Base-by-base conservation (phyloP, 306 rosid species). In the Elaeagnus macrophylla region DNA sequence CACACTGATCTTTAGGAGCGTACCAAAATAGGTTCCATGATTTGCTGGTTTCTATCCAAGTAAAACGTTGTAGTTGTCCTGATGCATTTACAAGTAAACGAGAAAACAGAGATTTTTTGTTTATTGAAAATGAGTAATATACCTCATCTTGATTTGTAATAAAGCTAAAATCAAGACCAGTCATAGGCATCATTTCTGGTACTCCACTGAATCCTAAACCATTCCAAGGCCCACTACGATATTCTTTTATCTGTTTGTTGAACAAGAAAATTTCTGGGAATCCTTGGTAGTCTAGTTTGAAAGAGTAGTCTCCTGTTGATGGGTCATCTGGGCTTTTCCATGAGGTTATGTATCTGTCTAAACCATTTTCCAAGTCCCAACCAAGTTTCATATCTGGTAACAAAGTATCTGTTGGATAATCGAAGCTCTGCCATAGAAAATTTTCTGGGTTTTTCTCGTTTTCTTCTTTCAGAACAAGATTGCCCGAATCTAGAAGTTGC, bases 171-270 rank as follows among this genome's bases (percentile, higher is more conserved):
- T 12, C 12, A 0, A 87, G 54, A 1, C 78, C 75, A 43, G 61
- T 35, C 39, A 1, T 53, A 49, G 17, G 59, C 8, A 0, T 14
- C 94, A 87, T 87, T 54, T 81, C 89, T 0, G 94, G 94, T 2
- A 83, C 83, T 7, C 96, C 94, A 4, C 90, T 79, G 61, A 84
- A 84, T 37, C 89, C 64, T 8, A 51, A 36, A 1, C 96, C 94
- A 32, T 88, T 88, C 96, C 96, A 88, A 3, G 90, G 85, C 8
- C 96, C 96, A 48, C 90, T 84, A 48, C 94, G 66, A 32, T 75
- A 79, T 0, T 0, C 5, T 15, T 1, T 43, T 0, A 0, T 8
- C 7, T 60, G 32, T 13, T 66, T 61, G 3, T 54, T 7, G 25
- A 56, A 0, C 19, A 84, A 57, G 67, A 67, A 88, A 60, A 77